Evolutionary conservation across 371 early-diverging fungal species (phyloP).

Genomic region (Mortierella sp.): DNA sequence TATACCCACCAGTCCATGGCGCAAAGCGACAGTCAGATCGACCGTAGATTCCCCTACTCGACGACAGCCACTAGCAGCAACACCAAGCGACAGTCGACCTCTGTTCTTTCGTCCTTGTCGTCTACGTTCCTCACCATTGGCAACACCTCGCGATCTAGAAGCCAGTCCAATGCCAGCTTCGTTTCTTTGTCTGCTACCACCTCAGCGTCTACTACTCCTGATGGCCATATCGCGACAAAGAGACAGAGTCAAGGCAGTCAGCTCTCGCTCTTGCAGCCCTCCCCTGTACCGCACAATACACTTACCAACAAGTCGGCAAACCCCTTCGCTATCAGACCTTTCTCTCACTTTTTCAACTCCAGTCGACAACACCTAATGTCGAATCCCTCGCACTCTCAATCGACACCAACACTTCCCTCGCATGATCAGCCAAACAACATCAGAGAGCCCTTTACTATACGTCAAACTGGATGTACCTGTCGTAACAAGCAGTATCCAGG

Average conservation of each 20-base stretch:
- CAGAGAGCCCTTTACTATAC: neutral
- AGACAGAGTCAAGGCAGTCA: neutral
- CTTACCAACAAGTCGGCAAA: neutral
- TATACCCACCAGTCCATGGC: neutral
- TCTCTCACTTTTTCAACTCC: neutral
- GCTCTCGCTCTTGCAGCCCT: neutral
- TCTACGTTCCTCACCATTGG: neutral
- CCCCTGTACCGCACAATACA: too few relatives aligned
- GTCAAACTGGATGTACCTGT: neutral
- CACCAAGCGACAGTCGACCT: neutral
- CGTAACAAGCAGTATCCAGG: neutral
- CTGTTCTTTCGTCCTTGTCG: neutral
- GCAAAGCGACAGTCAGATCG: neutral
- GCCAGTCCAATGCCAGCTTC: neutral
- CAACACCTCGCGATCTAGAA: neutral
- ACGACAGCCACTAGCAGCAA: neutral
- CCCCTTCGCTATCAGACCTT: neutral
- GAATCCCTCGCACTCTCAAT: neutral
- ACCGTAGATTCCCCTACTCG: neutral
- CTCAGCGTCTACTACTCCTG: neutral
- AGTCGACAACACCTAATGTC: neutral
- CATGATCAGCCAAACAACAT: neutral
- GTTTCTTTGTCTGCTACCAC: neutral
- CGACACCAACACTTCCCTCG: neutral
- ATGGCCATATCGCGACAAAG: neutral